Conservation (phyloP, 1,284 basidiomycete genomes). For the Fomitopsis palustris region DNA sequence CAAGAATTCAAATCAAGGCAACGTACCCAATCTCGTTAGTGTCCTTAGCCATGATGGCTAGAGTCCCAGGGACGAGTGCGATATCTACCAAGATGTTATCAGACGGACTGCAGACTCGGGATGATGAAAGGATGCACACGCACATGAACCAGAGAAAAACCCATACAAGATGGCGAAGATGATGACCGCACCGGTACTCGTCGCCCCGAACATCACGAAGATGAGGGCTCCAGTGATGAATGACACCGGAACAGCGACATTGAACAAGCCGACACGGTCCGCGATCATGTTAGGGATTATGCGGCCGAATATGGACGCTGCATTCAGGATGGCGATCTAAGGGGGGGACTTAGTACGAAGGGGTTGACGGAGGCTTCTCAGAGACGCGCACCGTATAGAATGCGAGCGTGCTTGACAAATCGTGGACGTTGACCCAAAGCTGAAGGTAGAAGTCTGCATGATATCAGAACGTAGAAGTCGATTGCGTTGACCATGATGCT, state of each 20-base stretch:
- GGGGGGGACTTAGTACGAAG: conserved; percentile 16
- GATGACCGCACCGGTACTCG: conserved; percentile 32
- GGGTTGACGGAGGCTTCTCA: conserved; percentile 5
- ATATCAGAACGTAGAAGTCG: not conserved
- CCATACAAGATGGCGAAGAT: conserved; percentile 56
- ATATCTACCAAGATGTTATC: not conserved
- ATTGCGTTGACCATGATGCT: not conserved
- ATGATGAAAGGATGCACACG: not conserved
- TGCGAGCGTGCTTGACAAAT: conserved; percentile 15
- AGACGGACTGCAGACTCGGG: not conserved
- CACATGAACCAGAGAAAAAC: conserved; percentile 24
- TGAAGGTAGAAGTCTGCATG: conserved; percentile 22
- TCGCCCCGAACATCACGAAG: conserved; percentile 32
- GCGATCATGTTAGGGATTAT: conserved; percentile 24
- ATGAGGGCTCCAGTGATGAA: conserved; percentile 15
- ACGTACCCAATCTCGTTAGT: not conserved
- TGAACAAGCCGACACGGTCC: conserved; percentile 24
- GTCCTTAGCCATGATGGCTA: not conserved
- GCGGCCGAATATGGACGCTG: conserved; percentile 24
- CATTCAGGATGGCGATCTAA: conserved; percentile 26
- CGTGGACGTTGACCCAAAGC: conserved; percentile 18
- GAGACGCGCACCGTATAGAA: conserved; percentile 18
- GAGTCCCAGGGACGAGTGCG: not conserved
- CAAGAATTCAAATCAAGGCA: not conserved
- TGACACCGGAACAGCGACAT: conserved; percentile 20